phyloP scores from a whole-genome alignment of 2,329 filamentous ascomycete species.

The Epichloe bromicola region DNA sequence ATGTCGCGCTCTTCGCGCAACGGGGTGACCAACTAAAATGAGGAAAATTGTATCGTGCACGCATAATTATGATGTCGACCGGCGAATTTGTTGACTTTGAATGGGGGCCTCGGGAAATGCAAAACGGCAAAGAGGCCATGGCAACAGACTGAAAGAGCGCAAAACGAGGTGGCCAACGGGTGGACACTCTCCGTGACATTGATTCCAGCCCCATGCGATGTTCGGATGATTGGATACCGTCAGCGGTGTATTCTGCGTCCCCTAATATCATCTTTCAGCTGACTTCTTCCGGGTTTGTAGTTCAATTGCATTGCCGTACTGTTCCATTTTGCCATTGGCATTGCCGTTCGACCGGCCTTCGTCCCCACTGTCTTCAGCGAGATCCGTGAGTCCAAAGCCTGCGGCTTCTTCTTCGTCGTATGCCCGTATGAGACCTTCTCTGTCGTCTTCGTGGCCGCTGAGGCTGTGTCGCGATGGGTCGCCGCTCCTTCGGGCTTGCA shows the following conservation, averaged over 20 bases:
- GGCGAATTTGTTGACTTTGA: conserved; percentile 5
- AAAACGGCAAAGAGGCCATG: conserved; percentile 2
- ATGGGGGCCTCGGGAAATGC: conserved; percentile 5
- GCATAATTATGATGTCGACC: conserved; percentile 4
- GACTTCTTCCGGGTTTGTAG: conserved; percentile 36
- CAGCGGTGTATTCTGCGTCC: conserved; percentile 11
- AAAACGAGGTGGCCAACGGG: not conserved
- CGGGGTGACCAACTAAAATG: not conserved
- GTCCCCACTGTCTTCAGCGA: conserved; percentile 66
- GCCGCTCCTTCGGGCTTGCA: conserved; percentile 74
- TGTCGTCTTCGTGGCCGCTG: conserved; percentile 53
- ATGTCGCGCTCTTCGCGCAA: not conserved
- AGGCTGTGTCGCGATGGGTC: conserved; percentile 50
- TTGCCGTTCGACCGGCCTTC: conserved; percentile 31
- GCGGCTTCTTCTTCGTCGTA: conserved; percentile 75
- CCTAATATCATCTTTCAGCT: conserved; percentile 17
- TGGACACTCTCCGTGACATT: not conserved
- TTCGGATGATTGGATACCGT: not conserved
- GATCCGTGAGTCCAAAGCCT: conserved; percentile 64
- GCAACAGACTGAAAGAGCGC: not conserved
- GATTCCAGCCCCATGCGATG: not conserved
- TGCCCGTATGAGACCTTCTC: conserved; percentile 72
- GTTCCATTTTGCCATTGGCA: conserved; percentile 28
- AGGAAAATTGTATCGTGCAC: conserved; percentile 3
- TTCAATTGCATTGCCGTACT: conserved; percentile 33